These are phyloP conservation scores for Calonectria pauciramosa DNA, from an alignment of 2,329 filamentous ascomycete genomes.

Conservation along the genomic window DNA sequence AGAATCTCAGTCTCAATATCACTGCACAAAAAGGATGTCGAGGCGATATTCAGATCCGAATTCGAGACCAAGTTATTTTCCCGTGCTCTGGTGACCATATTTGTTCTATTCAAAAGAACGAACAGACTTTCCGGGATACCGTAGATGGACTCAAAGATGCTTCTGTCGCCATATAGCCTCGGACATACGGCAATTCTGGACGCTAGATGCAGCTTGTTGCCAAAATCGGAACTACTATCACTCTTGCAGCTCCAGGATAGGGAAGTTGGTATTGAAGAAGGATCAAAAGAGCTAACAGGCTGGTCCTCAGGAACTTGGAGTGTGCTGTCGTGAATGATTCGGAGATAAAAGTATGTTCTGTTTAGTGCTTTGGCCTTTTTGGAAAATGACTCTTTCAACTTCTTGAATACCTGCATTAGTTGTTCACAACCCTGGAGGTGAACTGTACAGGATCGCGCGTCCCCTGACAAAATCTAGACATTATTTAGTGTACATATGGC, in stretches of 20 bases:
- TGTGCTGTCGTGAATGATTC: conserved; percentile 42
- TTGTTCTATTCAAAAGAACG: conserved; percentile 15
- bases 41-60: not conserved
- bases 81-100: conserved; percentile 7
- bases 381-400: conserved; percentile 32
- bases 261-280: not conserved
- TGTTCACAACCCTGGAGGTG: conserved; percentile 37
- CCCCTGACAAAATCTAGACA: conserved; percentile 41
- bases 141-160: conserved; percentile 23
- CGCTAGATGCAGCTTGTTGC: not conserved
- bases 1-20: conserved; percentile 23
- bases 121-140: conserved; percentile 23
- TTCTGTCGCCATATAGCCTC: not conserved
- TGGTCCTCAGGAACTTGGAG: not conserved
- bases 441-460: conserved; percentile 37
- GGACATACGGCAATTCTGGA: not conserved
- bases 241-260: not conserved
- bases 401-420: conserved; percentile 34
- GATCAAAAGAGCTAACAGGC: not conserved
- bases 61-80: not conserved
- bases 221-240: not conserved
- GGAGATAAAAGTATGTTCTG: conserved; percentile 44
- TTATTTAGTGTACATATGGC: not conserved
- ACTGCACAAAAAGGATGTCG: not conserved
- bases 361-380: conserved; percentile 37